Conservation (phyloP, 176 grass and related monocot species). For the Thalia dealbata region DNA sequence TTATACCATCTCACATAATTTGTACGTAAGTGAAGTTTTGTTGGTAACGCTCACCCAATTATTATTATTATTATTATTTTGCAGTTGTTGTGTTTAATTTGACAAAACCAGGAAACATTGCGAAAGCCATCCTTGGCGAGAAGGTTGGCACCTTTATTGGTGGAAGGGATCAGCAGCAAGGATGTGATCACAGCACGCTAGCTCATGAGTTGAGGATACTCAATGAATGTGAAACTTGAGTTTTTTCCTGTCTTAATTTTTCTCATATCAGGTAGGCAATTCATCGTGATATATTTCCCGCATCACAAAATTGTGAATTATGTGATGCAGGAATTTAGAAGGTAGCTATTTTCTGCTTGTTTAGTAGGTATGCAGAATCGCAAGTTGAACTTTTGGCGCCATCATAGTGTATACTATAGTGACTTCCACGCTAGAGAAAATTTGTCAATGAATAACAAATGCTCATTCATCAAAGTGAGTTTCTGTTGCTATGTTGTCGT, state of each 20-base stretch:
- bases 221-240: conserved; percentile 36
- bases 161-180: conserved; percentile 21
- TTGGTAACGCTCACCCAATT: neutral
- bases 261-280: neutral
- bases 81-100: conserved; percentile 98
- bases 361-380: neutral
- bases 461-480: neutral
- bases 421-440: no score
- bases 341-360: neutral
- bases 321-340: neutral
- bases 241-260: neutral
- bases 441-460: no score
- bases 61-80: no score
- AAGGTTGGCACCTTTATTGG: conserved; percentile 84
- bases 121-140: conserved; percentile 86
- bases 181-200: conserved; percentile 7
- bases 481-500: neutral
- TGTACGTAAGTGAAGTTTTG: neutral
- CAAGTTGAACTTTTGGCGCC: neutral
- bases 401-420: neutral
- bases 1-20: neutral
- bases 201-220: conserved; percentile 32
- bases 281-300: neutral
- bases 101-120: conserved; percentile 76
- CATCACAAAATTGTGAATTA: conserved; percentile 5